A percentile compares a stretch with the other conserved stretches of the same genome.
phyloP scores from a whole-genome alignment of 176 grass and related monocot genomes.

The Melocanna baccifera region DNA sequence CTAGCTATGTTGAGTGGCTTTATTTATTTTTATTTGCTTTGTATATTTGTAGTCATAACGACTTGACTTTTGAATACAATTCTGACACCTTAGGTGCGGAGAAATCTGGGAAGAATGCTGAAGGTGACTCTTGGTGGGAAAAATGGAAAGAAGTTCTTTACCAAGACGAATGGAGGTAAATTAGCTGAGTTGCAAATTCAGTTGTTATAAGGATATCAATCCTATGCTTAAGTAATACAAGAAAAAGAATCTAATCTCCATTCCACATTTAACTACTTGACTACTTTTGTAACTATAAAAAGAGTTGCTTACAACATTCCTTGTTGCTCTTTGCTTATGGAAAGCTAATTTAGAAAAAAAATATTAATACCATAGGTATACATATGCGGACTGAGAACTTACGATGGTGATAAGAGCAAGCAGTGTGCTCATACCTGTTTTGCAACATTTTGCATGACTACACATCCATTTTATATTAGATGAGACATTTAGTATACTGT shows the following conservation, averaged over 20 bases:
- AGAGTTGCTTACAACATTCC: not conserved
- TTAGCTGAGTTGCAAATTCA: not conserved
- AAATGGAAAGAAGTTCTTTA: conserved; percentile 99
- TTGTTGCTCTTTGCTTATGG: not conserved
- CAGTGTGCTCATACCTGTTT: not conserved
- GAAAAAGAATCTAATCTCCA: not conserved
- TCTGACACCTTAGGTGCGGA: conserved; percentile 56
- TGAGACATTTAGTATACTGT: not conserved
- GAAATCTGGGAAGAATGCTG: conserved; percentile 87
- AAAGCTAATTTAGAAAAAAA: not conserved
- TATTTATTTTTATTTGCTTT: not conserved
- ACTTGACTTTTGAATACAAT: not conserved
- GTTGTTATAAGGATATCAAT: not conserved
- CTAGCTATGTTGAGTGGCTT: not conserved
- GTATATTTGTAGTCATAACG: not conserved
- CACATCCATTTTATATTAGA: not conserved
- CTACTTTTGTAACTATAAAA: not conserved
- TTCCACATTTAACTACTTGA: not conserved
- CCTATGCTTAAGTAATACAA: not conserved
- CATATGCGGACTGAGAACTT: not conserved
- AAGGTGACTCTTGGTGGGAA: conserved; percentile 90
- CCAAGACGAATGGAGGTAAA: conserved; percentile 98
- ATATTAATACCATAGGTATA: not conserved
- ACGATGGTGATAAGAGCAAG: not conserved
- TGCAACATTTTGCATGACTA: not conserved